A percentile compares a stretch with the other conserved stretches of the same genome.
Conservation (phyloP, 2,329 filamentous ascomycete genomes). For the Apiospora koreana region DNA sequence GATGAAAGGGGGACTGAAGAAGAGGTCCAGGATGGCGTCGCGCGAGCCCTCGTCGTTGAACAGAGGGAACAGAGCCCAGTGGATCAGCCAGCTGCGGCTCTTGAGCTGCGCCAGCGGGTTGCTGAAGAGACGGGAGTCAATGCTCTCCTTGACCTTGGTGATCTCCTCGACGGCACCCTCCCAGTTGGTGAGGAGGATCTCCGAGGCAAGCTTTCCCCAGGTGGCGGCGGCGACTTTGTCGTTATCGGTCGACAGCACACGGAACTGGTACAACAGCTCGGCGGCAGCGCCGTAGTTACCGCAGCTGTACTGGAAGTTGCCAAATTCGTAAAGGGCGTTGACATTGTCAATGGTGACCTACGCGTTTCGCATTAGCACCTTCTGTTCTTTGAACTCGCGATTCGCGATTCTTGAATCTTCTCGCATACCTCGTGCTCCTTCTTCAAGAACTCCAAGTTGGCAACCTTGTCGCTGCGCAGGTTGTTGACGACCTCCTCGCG, state of each 20-base stretch:
- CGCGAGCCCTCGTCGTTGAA: slow-evolving; percentile 95
- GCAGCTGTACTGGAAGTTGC: slow-evolving; percentile 97
- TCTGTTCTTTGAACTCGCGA: background rate
- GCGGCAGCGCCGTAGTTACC: slow-evolving; percentile 89
- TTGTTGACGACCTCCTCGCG: slow-evolving; percentile 89
- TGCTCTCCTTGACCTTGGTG: slow-evolving; percentile 84
- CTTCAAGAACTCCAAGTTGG: slow-evolving; percentile 97
- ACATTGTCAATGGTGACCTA: slow-evolving; percentile 93
- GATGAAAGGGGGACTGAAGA: slow-evolving; percentile 97
- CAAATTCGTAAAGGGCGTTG: slow-evolving; percentile 91
- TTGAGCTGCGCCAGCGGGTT: slow-evolving; percentile 94
- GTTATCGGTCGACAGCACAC: slow-evolving; percentile 96
- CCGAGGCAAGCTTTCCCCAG: slow-evolving; percentile 96
- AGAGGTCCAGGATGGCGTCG: slow-evolving; percentile 89
- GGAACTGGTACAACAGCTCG: slow-evolving; percentile 95
- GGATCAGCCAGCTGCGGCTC: slow-evolving; percentile 94
- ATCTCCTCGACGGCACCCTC: slow-evolving; percentile 90
- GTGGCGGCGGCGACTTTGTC: slow-evolving; percentile 95
- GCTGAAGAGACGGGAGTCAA: slow-evolving; percentile 94
- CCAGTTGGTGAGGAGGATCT: slow-evolving; percentile 95
- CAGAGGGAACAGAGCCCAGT: slow-evolving; percentile 98
- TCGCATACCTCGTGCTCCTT: slow-evolving; percentile 82
- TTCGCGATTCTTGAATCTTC: background rate
- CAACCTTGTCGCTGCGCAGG: slow-evolving; percentile 93
- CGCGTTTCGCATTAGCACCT: slow-evolving; percentile 41